A percentile compares a stretch with the other conserved stretches of the same genome.
phyloP scores from a whole-genome alignment of 495 filamentous ascomycete species.

The Penicillium riverlandense region DNA sequence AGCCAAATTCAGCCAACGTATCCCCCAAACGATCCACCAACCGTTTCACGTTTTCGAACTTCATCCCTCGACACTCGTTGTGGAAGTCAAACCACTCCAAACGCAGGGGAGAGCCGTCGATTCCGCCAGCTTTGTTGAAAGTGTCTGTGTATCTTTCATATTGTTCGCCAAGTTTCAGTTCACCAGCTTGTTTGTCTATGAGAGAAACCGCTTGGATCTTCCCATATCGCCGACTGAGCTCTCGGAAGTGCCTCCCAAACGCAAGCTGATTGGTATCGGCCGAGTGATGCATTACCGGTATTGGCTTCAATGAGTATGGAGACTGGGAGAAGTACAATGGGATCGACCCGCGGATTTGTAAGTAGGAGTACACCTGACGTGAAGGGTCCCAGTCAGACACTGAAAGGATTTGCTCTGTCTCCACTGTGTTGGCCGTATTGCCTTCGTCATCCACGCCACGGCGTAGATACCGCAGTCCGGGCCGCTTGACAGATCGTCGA shows the following conservation, averaged over 20 bases:
- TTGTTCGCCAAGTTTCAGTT: conserved; percentile 66
- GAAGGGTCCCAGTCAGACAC: conserved; percentile 51
- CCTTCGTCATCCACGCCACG: conserved; percentile 85
- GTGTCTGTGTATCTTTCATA: conserved; percentile 59
- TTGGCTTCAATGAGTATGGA: conserved; percentile 85
- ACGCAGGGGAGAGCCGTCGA: conserved; percentile 46
- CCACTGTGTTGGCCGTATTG: conserved; percentile 81
- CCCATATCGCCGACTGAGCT: conserved; percentile 60
- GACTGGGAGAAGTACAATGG: conserved; percentile 90
- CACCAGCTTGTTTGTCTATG: conserved; percentile 78
- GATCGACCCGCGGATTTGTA: conserved; percentile 82
- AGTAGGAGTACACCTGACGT: conserved; percentile 67
- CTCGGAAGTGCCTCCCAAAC: conserved; percentile 70
- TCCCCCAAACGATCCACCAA: conserved; percentile 62
- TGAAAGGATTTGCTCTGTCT: conserved; percentile 89
- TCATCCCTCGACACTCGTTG: conserved; percentile 84
- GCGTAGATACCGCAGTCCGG: conserved; percentile 85
- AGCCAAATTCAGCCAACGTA: conserved; percentile 57
- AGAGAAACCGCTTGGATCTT: conserved; percentile 71
- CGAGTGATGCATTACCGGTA: conserved; percentile 74
- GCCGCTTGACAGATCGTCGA: conserved; percentile 71
- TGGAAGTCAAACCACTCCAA: conserved; percentile 99
- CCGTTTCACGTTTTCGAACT: conserved; percentile 83
- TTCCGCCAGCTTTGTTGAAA: conserved; percentile 55
- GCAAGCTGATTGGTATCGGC: conserved; percentile 67